phyloP scores from a whole-genome alignment of 768 basidiomycete species.

The Podaxis pistillaris region DNA sequence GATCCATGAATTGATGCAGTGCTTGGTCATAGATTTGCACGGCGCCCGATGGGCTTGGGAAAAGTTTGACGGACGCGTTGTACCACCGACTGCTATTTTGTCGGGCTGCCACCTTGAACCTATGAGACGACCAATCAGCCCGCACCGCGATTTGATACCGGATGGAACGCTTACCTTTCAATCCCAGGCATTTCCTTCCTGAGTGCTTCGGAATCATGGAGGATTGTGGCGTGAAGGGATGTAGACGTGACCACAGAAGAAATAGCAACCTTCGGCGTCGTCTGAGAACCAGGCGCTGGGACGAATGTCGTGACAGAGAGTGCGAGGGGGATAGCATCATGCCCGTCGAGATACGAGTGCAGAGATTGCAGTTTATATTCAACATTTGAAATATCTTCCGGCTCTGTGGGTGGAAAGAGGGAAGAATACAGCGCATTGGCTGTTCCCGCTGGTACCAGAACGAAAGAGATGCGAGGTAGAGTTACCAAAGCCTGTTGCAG shows the following conservation, averaged over 20 bases:
- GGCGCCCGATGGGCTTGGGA: constrained; percentile 38
- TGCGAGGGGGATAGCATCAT: constrained; percentile 41
- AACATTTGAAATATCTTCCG: constrained; percentile 20
- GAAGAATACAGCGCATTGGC: constrained; percentile 89
- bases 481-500: neutral
- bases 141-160: neutral
- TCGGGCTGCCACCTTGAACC: constrained; percentile 85
- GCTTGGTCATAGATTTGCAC: constrained; percentile 64
- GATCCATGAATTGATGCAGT: constrained; percentile 43
- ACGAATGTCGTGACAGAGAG: constrained; percentile 52
- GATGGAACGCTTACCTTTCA: constrained; percentile 40
- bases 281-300: constrained; percentile 26
- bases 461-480: constrained; percentile 38
- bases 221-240: constrained; percentile 79
- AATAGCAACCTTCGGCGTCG: constrained; percentile 22
- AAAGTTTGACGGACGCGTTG: constrained; percentile 53
- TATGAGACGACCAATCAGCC: constrained; percentile 12
- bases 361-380: constrained; percentile 55
- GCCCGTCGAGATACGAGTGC: constrained; percentile 43
- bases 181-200: constrained; percentile 69
- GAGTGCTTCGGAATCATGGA: constrained; percentile 77
- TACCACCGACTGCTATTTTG: constrained; percentile 77
- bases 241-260: constrained; percentile 89
- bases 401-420: constrained; percentile 55
- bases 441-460: constrained; percentile 76